Conservation (phyloP, 2,329 filamentous ascomycete species). For the Chrysoporthe deuterocubensis region DNA sequence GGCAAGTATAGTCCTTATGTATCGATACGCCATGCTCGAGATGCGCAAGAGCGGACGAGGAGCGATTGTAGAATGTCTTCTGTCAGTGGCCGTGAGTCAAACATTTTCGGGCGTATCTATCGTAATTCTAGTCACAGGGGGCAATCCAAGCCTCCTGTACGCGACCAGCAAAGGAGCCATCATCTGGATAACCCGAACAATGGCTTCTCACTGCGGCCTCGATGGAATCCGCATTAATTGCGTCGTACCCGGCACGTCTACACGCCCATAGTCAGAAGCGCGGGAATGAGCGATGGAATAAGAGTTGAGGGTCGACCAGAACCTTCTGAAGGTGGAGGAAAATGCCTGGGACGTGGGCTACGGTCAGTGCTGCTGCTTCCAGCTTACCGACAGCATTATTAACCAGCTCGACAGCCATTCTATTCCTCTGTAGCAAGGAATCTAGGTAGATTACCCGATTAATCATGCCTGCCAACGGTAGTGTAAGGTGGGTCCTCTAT, state of each 20-base stretch:
- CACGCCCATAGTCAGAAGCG: constrained; percentile 35
- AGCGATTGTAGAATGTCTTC: constrained; percentile 43
- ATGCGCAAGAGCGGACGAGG: constrained; percentile 39
- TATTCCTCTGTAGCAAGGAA: constrained; percentile 37
- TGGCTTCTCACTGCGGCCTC: constrained; percentile 51
- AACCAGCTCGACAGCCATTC: constrained; percentile 28
- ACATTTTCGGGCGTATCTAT: constrained; percentile 1
- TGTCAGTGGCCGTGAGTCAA: constrained; percentile 37
- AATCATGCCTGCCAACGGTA: constrained; percentile 37
- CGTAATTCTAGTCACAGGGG: constrained; percentile 40
- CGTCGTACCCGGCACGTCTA: constrained; percentile 35
- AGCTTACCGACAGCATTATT: not conserved
- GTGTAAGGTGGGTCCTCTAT: too few relatives aligned
- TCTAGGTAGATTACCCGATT: constrained; percentile 37
- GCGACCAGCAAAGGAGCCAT: constrained; percentile 49
- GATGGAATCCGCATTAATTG: constrained; percentile 52
- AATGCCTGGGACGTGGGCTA: constrained; percentile 37
- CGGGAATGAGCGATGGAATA: constrained; percentile 37
- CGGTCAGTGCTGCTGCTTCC: constrained; percentile 27
- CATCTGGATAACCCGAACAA: constrained; percentile 32
- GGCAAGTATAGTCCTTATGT: constrained; percentile 43
- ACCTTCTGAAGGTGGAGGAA: constrained; percentile 35
- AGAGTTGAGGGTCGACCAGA: constrained; percentile 35
- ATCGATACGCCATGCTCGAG: constrained; percentile 37
- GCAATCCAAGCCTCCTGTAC: constrained; percentile 47